phyloP scores from a whole-genome alignment of 306 rosid genomes.

The Albizia julibrissin region DNA sequence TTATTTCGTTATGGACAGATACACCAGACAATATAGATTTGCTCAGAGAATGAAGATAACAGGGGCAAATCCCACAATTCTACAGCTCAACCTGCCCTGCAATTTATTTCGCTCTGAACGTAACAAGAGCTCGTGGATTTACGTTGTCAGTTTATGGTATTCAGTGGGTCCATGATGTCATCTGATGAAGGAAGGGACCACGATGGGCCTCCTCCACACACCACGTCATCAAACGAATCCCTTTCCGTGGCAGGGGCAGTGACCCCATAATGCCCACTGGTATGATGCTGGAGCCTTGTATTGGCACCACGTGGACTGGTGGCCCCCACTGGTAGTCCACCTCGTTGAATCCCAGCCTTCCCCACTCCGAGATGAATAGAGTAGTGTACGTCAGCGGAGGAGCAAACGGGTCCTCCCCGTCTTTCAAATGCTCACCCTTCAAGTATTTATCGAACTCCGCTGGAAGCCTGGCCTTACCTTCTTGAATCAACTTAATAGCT shows the following conservation, averaged over 20 bases:
- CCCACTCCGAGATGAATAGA: constrained; percentile 77
- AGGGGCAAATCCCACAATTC: neutral
- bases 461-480: constrained; percentile 54
- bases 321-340: constrained; percentile 77
- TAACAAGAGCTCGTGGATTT: too few relatives aligned
- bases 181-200: constrained; percentile 44
- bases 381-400: constrained; percentile 56
- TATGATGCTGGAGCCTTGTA: constrained; percentile 55
- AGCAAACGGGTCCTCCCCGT: constrained; percentile 57
- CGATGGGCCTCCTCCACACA: constrained; percentile 57
- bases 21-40: neutral
- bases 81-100: neutral
- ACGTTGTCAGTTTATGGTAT: too few relatives aligned
- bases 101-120: too few relatives aligned
- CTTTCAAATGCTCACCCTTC: constrained; percentile 34
- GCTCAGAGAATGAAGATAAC: neutral
- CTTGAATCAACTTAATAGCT: constrained; percentile 63
- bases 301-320: constrained; percentile 61
- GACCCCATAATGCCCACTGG: constrained; percentile 68
- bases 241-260: constrained; percentile 47
- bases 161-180: constrained; percentile 18
- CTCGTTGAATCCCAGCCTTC: constrained; percentile 67
- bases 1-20: neutral
- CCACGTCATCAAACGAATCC: constrained; percentile 77
- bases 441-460: constrained; percentile 51